Percentiles rank a stretch among this genome's conserved stretches.
These are phyloP conservation scores for Aurantiochytrium sp. DNA, from an alignment of 108 stramenopile species.

Conservation along the genomic window DNA sequence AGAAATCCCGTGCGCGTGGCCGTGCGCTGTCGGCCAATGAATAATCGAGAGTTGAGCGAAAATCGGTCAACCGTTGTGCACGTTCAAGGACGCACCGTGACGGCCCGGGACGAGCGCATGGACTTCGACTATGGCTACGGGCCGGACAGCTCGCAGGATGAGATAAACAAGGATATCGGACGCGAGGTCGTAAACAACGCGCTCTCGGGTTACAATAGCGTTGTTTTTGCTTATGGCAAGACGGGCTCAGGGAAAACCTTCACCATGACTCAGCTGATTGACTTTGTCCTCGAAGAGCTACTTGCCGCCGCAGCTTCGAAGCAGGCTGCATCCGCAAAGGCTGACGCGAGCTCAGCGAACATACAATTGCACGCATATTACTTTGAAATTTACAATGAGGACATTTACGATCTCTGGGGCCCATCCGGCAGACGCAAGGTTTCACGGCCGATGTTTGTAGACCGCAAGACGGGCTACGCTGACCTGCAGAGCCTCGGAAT, in stretches of 20 bases:
- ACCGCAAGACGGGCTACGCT: neutral
- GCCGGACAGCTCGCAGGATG: neutral
- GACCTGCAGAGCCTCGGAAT: neutral
- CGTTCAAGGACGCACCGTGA: neutral
- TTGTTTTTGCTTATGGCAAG: neutral
- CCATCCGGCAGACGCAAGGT: neutral
- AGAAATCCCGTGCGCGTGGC: conserved; percentile 44
- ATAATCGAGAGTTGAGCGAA: neutral
- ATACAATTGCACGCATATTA: neutral
- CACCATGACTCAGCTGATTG: neutral
- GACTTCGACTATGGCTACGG: neutral
- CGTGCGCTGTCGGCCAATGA: conserved; percentile 49
- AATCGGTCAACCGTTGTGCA: neutral
- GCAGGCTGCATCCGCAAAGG: neutral
- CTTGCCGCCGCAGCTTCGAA: no score
- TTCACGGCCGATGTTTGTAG: neutral
- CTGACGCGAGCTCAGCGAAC: no score
- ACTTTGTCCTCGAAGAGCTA: neutral
- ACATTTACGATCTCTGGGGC: neutral
- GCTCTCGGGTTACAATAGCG: neutral
- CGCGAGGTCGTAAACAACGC: neutral
- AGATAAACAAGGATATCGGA: neutral
- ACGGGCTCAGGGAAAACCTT: neutral
- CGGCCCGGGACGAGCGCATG: neutral
- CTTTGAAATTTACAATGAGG: neutral